Evolutionary conservation across 805 yeast species (phyloP).

Genomic region (Candida hungchunana): DNA sequence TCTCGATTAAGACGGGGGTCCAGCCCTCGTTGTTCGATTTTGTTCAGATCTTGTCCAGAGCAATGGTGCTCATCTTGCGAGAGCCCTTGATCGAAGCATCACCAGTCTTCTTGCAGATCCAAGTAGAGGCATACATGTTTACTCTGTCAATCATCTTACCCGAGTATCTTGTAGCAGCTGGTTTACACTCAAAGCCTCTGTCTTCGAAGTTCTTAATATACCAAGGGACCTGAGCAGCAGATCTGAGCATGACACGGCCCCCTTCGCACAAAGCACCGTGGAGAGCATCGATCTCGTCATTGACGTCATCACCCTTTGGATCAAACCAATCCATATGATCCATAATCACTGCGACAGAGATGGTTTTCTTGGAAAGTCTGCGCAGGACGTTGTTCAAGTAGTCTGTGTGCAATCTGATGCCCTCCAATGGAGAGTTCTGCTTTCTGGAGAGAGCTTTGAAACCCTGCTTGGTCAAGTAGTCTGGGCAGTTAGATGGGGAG

Average conservation of each 20-base stretch:
- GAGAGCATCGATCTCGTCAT: constrained; percentile 61
- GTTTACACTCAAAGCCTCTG: constrained; percentile 61
- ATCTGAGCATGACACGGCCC: constrained; percentile 73
- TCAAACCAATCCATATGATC: constrained; percentile 94
- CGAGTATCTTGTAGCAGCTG: constrained; percentile 63
- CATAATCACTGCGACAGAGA: constrained; percentile 79
- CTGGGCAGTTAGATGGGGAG: constrained; percentile 65
- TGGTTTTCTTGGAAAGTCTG: constrained; percentile 54
- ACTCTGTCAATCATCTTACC: constrained; percentile 72
- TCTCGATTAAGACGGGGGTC: background rate
- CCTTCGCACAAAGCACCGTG: constrained; percentile 56
- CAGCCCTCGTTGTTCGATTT: background rate
- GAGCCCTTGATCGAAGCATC: background rate
- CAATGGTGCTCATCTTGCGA: constrained; percentile 26
- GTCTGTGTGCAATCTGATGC: constrained; percentile 76
- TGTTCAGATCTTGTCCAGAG: constrained; percentile 12
- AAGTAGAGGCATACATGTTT: constrained; percentile 86
- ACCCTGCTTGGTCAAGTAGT: constrained; percentile 59
- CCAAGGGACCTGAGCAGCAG: constrained; percentile 76
- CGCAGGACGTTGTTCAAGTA: constrained; percentile 70
- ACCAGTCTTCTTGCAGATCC: constrained; percentile 64
- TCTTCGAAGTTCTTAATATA: constrained; percentile 64
- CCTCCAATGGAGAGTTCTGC: constrained; percentile 51
- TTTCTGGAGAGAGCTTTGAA: constrained; percentile 43
- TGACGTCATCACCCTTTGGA: constrained; percentile 58